Evolutionary conservation across 371 early-diverging fungal genomes (phyloP), one percentile per base, ranked within the genome.

Genomic region (Mucor racemosus): DNA sequence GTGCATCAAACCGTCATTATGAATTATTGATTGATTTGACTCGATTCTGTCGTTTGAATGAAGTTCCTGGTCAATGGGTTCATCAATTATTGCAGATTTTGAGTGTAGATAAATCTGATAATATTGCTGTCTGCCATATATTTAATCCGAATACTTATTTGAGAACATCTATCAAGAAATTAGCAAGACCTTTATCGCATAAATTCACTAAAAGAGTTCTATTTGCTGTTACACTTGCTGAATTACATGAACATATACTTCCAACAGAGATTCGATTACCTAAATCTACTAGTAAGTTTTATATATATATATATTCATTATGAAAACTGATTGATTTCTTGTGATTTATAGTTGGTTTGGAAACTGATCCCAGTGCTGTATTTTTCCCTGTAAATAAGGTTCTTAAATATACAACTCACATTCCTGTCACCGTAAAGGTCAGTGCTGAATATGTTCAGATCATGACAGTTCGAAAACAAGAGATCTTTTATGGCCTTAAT

Each of bases 11-110:
- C 44, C 82, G 86, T 60, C 78, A 88, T 5, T 92, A 85, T 65
- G 95, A 95, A 64, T 40, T 96, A 13, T 75, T 95, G 10, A 77
- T 95, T 42, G 96, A 95, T 71, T 70, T 89, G 21, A 92, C 94
- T 14, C 83, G 86, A 72, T 94, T 93, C 76, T 80, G 85, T 8
- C 80, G 77, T 2, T 81, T 82, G 3, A 94, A 94, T 71, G 94
- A 95, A 76, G 84, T 92, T 42, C 90, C 89, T 14, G 62, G 71
- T 14, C 89, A 90, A 65, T 91, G 92, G 88, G 71, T 94, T 31
- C 75, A 75, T 41, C 90, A 89, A 72, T 78, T 95, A 53, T 64
- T 88, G 58, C 89, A 90, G 58, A 73, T 94, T 4, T 56, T 94
- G 26, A 92, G 94, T 21, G 75, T 74, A 15, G 81, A 88, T n/a